Evolutionary conservation across 768 basidiomycete species (phyloP).

Genomic region (Kwoniella dendrophila): DNA sequence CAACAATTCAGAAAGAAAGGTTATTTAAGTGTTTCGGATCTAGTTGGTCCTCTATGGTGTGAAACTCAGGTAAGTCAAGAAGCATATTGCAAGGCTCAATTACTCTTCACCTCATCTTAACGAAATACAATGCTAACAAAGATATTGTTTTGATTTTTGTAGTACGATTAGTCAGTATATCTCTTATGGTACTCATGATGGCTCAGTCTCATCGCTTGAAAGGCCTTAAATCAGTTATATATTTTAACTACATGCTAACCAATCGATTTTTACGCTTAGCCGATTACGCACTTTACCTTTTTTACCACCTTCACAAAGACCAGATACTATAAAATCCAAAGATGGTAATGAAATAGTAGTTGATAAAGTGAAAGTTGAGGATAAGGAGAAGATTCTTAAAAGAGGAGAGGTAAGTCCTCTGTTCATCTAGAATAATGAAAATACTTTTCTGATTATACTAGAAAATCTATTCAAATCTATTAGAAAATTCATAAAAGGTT

Average conservation of each 20-base stretch:
- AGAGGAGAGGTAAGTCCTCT: constrained; percentile 48
- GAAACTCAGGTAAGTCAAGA: constrained; percentile 53
- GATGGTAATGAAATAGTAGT: constrained; percentile 52
- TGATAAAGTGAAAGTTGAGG: constrained; percentile 50
- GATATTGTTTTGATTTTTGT: neutral
- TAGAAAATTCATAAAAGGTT: constrained; percentile 76
- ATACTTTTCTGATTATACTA: neutral
- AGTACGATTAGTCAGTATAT: constrained; percentile 53
- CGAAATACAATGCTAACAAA: neutral
- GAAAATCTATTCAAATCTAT: neutral
- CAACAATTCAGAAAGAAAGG: constrained; percentile 59
- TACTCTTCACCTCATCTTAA: no score
- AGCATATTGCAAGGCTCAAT: no score
- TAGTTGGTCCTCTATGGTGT: constrained; percentile 57
- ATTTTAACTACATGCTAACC: no score
- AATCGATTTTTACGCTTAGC: constrained; percentile 22
- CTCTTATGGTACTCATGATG: no score
- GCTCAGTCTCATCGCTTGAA: no score
- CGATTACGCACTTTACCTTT: constrained; percentile 52
- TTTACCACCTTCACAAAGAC: constrained; percentile 48
- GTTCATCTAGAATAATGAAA: neutral
- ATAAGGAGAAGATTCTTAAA: constrained; percentile 54
- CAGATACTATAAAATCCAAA: constrained; percentile 44
- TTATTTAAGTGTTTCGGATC: constrained; percentile 56
- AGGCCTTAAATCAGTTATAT: no score